phyloP scores from a whole-genome alignment of 495 filamentous ascomycete species.

The Neurospora sp. region DNA sequence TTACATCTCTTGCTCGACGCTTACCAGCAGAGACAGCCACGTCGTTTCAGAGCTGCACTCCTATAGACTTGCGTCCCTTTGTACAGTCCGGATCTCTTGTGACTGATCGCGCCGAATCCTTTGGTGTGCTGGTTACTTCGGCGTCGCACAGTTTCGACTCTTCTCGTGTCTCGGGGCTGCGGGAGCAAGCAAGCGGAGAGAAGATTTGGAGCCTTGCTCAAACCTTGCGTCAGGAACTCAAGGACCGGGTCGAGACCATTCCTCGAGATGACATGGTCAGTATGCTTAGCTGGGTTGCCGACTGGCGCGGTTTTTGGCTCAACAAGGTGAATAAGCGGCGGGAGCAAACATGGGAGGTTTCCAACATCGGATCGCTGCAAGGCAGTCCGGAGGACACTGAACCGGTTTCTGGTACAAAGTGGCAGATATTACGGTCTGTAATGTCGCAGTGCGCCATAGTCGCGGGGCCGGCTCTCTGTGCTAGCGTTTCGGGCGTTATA shows the following conservation, averaged over 20 bases:
- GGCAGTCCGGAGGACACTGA: conserved; percentile 3
- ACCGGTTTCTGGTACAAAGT: not conserved
- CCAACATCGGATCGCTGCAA: conserved; percentile 22
- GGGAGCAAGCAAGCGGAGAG: conserved; percentile 6
- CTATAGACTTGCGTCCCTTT: conserved; percentile 23
- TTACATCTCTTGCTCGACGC: conserved; percentile 15
- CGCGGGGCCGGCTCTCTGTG: conserved; percentile 16
- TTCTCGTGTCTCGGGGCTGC: conserved; percentile 7
- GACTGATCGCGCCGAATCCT: conserved; percentile 1
- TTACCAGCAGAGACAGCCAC: conserved; percentile 9
- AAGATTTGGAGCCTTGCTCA: conserved; percentile 20
- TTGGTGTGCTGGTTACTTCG: conserved; percentile 23
- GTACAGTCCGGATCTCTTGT: not conserved
- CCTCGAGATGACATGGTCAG: conserved; percentile 25
- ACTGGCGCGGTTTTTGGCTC: conserved; percentile 22
- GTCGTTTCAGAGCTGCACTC: conserved; percentile 18
- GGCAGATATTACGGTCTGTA: conserved; percentile 20
- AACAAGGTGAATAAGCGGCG: conserved; percentile 19
- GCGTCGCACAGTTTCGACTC: conserved; percentile 13
- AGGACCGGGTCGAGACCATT: conserved; percentile 5
- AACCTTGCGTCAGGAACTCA: conserved; percentile 12
- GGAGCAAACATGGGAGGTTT: conserved; percentile 18
- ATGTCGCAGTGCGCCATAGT: conserved; percentile 27
- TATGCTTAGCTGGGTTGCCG: conserved; percentile 19
- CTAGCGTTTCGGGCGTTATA: conserved; percentile 22